Evolutionary conservation across 495 filamentous ascomycete genomes (phyloP).

Genomic region (Bryoglossum gracile): DNA sequence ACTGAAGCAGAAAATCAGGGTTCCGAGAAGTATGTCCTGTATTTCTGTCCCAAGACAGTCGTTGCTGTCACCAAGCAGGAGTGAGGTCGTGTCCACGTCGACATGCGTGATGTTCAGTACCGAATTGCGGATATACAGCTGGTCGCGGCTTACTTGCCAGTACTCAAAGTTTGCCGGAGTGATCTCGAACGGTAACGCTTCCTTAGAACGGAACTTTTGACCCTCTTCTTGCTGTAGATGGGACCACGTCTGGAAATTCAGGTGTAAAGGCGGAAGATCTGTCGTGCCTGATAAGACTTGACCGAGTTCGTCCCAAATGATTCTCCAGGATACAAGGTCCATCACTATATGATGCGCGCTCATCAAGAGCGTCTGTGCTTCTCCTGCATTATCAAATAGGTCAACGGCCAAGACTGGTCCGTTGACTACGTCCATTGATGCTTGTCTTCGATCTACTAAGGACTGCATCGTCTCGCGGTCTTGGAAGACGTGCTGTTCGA

Average conservation of each 20-base stretch:
- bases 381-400: constrained; percentile 43
- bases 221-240: constrained; percentile 36
- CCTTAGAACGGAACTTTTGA: neutral
- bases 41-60: constrained; percentile 42
- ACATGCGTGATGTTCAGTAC: constrained; percentile 39
- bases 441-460: constrained; percentile 19
- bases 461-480: neutral
- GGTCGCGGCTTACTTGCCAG: constrained; percentile 39
- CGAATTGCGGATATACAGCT: constrained; percentile 44
- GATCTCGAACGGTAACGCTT: constrained; percentile 6
- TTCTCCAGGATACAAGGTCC: constrained; percentile 63
- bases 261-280: constrained; percentile 31
- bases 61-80: constrained; percentile 35
- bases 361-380: constrained; percentile 59
- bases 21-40: constrained; percentile 46
- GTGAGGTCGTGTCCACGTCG: constrained; percentile 33
- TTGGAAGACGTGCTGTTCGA: constrained; percentile 15
- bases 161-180: constrained; percentile 33
- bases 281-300: constrained; percentile 47
- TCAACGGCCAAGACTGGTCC: constrained; percentile 42
- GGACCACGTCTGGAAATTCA: constrained; percentile 62
- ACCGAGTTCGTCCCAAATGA: constrained; percentile 61
- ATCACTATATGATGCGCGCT: constrained; percentile 61
- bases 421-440: constrained; percentile 28
- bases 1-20: constrained; percentile 45